Evolutionary conservation across 2,329 filamentous ascomycete genomes (phyloP).

Genomic region (Pseudofabraea citricarpa): DNA sequence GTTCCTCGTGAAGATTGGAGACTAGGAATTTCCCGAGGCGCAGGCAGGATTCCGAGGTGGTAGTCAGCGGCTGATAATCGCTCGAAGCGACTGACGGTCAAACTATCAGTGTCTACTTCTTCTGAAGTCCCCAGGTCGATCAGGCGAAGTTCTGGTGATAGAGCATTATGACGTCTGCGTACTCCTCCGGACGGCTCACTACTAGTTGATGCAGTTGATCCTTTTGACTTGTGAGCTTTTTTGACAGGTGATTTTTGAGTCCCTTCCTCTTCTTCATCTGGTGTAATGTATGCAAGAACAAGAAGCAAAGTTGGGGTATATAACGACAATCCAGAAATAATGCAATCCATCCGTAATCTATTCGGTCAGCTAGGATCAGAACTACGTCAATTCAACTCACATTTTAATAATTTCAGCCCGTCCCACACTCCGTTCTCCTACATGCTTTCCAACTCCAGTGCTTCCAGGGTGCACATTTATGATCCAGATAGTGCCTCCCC

Average conservation of each 20-base stretch:
- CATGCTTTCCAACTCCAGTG: conserved; percentile 59
- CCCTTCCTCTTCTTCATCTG: conserved; percentile 52
- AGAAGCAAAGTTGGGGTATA: conserved; percentile 90
- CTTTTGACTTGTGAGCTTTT: conserved; percentile 30
- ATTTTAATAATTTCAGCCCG: conserved; percentile 89
- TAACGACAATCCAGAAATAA: conserved; percentile 93
- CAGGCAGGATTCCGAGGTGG: conserved; percentile 79
- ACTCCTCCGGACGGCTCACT: conserved; percentile 62
- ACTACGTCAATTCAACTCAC: too few species aligned
- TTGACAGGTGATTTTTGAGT: conserved; percentile 26
- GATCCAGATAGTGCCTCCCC: conserved; percentile 95
- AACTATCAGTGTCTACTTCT: conserved; percentile 80
- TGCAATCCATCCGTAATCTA: conserved; percentile 91
- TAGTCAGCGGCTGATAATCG: conserved; percentile 85
- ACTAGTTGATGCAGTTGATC: conserved; percentile 42
- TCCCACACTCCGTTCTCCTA: conserved; percentile 67
- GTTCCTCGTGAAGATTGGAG: conserved; percentile 62
- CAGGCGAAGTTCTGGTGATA: conserved; percentile 82
- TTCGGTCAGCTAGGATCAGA: conserved; percentile 24
- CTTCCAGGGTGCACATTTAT: conserved; percentile 81
- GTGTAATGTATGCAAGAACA: conserved; percentile 83
- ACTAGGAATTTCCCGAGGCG: conserved; percentile 61
- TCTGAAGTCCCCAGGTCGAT: conserved; percentile 82
- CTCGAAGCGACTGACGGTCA: conserved; percentile 83
- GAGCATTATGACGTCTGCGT: conserved; percentile 69